Conservation (phyloP, 208 protist genomes). For the Trypanosoma brucei region DNA sequence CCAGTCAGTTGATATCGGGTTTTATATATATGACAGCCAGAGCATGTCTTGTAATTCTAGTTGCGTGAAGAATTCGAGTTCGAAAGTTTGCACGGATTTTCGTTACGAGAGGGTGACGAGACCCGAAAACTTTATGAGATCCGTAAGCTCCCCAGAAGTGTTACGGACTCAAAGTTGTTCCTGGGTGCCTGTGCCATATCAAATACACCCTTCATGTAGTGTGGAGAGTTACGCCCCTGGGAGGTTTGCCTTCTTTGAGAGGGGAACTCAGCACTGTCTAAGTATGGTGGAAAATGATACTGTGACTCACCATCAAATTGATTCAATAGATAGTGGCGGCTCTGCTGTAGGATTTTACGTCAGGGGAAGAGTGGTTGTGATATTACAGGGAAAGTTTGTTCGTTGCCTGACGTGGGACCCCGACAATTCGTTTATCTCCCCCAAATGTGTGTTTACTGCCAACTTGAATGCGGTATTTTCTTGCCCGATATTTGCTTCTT, state of each 20-base stretch:
- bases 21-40: slow-evolving; percentile 26
- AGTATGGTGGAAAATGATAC: slow-evolving; percentile 19
- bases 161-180: slow-evolving; percentile 2
- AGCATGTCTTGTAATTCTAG: slow-evolving; percentile 2
- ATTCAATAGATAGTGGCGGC: not conserved
- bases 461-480: not conserved
- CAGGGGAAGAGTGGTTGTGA: not conserved
- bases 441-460: too few species aligned
- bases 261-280: slow-evolving; percentile 5
- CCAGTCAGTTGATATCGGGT: slow-evolving; percentile 44
- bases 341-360: slow-evolving; percentile 13
- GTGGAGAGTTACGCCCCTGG: slow-evolving; percentile 6
- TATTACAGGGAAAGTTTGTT: not conserved
- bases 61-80: not conserved
- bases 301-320: not conserved
- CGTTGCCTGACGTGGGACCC: too few species aligned
- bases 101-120: slow-evolving; percentile 13
- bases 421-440: too few species aligned
- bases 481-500: slow-evolving; percentile 5
- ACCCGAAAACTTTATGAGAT: slow-evolving; percentile 3
- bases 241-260: slow-evolving; percentile 14
- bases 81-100: slow-evolving; percentile 10
- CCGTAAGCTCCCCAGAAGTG: slow-evolving; percentile 8
- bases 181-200: slow-evolving; percentile 8
- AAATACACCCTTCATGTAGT: slow-evolving; percentile 5